Evolutionary conservation across 305 asterid species (phyloP), one percentile per base, ranked within the genome.

Genomic region (Fraxinus sp.): DNA sequence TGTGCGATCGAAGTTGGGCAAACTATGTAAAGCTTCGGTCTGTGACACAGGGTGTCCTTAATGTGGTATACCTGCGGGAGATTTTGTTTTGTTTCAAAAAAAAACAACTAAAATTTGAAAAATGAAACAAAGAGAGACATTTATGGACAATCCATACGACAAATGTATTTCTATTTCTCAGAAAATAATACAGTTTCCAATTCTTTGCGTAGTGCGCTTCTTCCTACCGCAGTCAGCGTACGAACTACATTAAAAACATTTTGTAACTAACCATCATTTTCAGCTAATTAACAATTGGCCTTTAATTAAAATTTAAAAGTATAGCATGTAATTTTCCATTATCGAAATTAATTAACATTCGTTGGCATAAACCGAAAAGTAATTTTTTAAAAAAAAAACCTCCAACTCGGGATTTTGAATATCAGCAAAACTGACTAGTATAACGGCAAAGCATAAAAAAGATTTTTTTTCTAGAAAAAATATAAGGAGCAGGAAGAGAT

Each of bases 401-500:
- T 39, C 46, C 46, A 39, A 70, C 9, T 0, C 10, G 4, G 18
- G 73, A 10, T 70, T 68, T 70, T 70, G 75, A 70, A 70, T 70
- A 11, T 70, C 18, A 14, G 18, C 39, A 30, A 70, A 16, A 59
- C 80, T 57, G 80, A 73, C 9, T 77, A 75, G 43, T 77, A 59
- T 75, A 59, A 77, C 81, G 80, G 77, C 70, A 43, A 86, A 43
- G 73, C 57, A 74, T 16, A 28, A n/a, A 28, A n/a, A 43, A 70
- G 79, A 79, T 26, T 26, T 26, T 26, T 26, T 26, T 11, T 37
- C 7, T 33, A 37, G 7, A 39, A 39, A 6, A 39, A 6, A 39
- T 8, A 39, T 39, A 39, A 39, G 46, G 46, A 39, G 13, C 13
- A 39, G 46, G 46, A 39, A 71, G 83, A 82, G 79, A 68, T 55